Base-by-base conservation (phyloP, 2,329 filamentous ascomycete species). In the Chrysoporthe puriensis region DNA sequence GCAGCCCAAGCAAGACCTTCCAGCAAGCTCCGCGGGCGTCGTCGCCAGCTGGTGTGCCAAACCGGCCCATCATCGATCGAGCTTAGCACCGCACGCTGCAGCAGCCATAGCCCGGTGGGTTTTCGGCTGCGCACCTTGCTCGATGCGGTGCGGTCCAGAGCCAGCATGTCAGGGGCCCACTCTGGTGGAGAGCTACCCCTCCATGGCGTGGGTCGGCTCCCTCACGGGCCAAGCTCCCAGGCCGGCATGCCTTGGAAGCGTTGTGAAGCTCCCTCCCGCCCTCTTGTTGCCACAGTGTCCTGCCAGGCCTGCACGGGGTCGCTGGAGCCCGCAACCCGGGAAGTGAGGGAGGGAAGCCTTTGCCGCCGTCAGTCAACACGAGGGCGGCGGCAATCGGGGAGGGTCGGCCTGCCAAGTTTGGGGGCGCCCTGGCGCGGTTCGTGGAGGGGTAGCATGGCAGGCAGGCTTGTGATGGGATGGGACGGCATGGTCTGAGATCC, bases 151-250 rank as follows among this genome's bases (percentile, higher is more conserved):
- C 11, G 36, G 34, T 63, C 48, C 34, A 52, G 61, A 36, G 11
- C 44, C 64, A 62, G 44, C 62, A 60, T 54, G 66, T 68, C 59
- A 14, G 62, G 46, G 68, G 62, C 44, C 34, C 62, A 57, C 59
- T 40, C 43, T 59, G 62, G 68, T 67, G 68, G 68, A 58, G 65
- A 69, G 65, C 68, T 69, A 69, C 65, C 68, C 65, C 68, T 64
- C 67, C 64, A 59, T 43, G 43, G 34, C 46, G 11, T 21, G 32
- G 14, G 40, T 50, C 34, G 32, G 61, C 61, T 62, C 62, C 62
- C 56, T 62, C 43, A 9, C 56, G 42, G 43, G 34, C 56, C 18
- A 62, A 56, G 59, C 63, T 63, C 43, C 34, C 66, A 59, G n/a
- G 63, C 8, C 50, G 32, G 16, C 50, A 32, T 34, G 50, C 36